These are phyloP conservation scores for Metahyphopichia silvanorum DNA, from an alignment of 805 yeast species.

Conservation along the genomic window DNA sequence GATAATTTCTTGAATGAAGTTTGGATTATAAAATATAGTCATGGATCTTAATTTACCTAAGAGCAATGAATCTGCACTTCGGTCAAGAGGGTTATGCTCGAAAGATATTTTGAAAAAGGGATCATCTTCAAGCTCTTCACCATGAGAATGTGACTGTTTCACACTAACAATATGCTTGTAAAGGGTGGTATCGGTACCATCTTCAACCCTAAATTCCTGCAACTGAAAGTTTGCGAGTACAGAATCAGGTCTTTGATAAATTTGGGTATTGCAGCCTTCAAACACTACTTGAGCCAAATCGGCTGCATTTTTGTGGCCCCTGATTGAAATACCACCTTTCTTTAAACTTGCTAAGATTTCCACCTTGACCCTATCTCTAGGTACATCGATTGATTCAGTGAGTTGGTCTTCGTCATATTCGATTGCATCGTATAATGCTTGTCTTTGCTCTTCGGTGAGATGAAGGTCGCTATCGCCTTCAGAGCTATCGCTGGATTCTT, in stretches of 20 bases:
- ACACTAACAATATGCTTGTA: conserved; percentile 88
- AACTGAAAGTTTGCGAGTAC: conserved; percentile 67
- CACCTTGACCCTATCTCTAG: conserved; percentile 68
- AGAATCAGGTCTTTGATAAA: conserved; percentile 78
- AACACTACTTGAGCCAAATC: conserved; percentile 75
- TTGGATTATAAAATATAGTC: conserved; percentile 87
- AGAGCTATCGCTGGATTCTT: conserved; percentile 21
- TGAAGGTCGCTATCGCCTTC: conserved; percentile 38
- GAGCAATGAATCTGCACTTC: conserved; percentile 75
- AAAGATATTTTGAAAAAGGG: conserved; percentile 82
- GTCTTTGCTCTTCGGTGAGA: conserved; percentile 80
- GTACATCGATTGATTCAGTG: conserved; percentile 57
- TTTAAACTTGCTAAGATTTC: conserved; percentile 66
- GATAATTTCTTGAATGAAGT: conserved; percentile 70
- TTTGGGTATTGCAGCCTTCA: conserved; percentile 74
- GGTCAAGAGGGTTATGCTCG: conserved; percentile 85
- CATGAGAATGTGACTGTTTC: conserved; percentile 51
- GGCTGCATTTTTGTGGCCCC: conserved; percentile 32
- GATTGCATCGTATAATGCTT: conserved; percentile 89
- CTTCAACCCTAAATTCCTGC: conserved; percentile 81
- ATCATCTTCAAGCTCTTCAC: conserved; percentile 23
- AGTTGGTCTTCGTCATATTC: conserved; percentile 74
- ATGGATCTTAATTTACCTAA: conserved; percentile 76
- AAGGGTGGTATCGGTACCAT: conserved; percentile 75
- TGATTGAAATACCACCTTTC: conserved; percentile 73